Base-by-base conservation (phyloP, 345 rosid genomes). In the Gossypium sturtianum region DNA sequence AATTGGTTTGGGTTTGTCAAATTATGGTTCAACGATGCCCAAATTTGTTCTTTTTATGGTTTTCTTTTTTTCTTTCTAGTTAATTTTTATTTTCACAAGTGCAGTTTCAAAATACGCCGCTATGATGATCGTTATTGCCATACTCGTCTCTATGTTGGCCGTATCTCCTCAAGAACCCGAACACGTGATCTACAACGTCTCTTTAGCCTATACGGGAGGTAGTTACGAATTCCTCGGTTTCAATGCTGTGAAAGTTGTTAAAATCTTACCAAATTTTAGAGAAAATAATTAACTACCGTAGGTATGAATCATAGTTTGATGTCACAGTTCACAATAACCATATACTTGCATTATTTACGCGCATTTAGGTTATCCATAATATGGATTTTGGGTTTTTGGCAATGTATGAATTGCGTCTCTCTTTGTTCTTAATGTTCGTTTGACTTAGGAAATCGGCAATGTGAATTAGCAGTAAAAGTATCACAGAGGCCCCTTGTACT, bases 151-250 rank as follows among this genome's bases (percentile, higher is more conserved):
- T 89, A 87, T 74, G 90, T 89, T 69, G 93, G 89, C 22, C 89
- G 77, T 12, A 79, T 89, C 44, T 81, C 89, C 20, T 81, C 90
- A 29, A 79, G 89, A 23, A 89, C 93, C 7, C 81, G 89, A 13
- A 83, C 88, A 19, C 84, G 87, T 13, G 93, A 89, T 43, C 88
- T 89, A 45, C 90, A 89, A 20, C 83, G 82, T 51, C 66, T 89
- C 22, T 89, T 89, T 77, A 83, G 86, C 81, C 79, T 84, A 87
- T 89, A 85, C 66, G 93, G 93, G 73, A 87, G 93, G 93, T 87
- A 82, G 9, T 41, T 62, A 16, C 1, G 19, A 43, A 34, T 62
- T 62, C 47, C 66, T 34, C 9, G 2, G 64, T 59, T 58, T 59
- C 64, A 23, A 25, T 23, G 17, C 9, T 59, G 2, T 25, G 64